phyloP scores from a whole-genome alignment of 805 yeast species.

The Yamadazyma paraphyllophila region DNA sequence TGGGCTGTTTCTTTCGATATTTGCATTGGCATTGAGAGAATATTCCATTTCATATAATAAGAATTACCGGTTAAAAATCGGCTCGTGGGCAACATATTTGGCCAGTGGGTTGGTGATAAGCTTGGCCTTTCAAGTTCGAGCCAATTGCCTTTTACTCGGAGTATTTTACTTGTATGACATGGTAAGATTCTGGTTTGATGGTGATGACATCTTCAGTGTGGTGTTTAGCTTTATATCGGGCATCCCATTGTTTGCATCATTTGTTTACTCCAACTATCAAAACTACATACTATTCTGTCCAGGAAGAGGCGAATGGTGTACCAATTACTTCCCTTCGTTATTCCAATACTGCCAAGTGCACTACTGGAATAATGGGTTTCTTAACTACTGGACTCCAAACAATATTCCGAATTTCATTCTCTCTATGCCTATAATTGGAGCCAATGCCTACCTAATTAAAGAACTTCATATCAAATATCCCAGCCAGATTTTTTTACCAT shows the following conservation, averaged over 20 bases:
- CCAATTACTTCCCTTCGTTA: conserved; percentile 52
- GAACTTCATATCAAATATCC: conserved; percentile 35
- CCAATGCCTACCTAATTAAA: conserved; percentile 42
- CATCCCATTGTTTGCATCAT: conserved; percentile 42
- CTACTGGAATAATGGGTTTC: conserved; percentile 85
- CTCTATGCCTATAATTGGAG: conserved; percentile 62
- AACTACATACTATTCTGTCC: conserved; percentile 70
- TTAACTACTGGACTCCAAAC: conserved; percentile 76
- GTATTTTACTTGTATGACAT: conserved; percentile 61
- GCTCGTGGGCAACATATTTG: conserved; percentile 25
- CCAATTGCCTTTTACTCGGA: conserved; percentile 78
- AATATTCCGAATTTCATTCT: conserved; percentile 82
- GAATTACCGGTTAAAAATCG: conserved; percentile 4
- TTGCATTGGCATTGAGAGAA: conserved; percentile 55
- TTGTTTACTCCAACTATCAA: conserved; percentile 46
- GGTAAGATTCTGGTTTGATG: conserved; percentile 15
- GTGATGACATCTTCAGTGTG: neutral
- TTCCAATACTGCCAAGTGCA: conserved; percentile 68
- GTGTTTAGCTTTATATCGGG: conserved; percentile 48
- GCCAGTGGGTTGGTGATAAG: conserved; percentile 56
- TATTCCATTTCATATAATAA: conserved; percentile 12
- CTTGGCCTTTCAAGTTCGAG: conserved; percentile 60
- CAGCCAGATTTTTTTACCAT: conserved; percentile 31
- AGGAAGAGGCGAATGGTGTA: conserved; percentile 77
- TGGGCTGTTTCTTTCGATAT: conserved; percentile 58